Evolutionary conservation across 176 grass and related monocot species (phyloP).

Genomic region (Leersia perrieri): DNA sequence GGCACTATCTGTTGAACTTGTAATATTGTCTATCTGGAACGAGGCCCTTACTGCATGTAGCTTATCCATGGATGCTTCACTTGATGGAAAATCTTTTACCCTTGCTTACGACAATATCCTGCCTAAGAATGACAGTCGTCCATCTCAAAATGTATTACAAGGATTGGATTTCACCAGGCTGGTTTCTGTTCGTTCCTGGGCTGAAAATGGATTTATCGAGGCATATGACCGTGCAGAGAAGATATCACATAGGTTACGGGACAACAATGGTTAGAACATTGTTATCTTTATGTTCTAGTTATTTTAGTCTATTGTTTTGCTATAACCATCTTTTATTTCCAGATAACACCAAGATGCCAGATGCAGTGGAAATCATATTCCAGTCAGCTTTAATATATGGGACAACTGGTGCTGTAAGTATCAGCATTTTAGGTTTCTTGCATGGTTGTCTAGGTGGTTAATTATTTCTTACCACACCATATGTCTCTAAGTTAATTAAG

Average conservation of each 20-base stretch:
- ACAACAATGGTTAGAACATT: slow-evolving; percentile 44
- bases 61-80: slow-evolving; percentile 33
- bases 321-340: slow-evolving; percentile 17
- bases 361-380: slow-evolving; percentile 73
- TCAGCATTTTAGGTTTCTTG: not conserved
- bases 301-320: not conserved
- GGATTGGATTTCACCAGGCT: slow-evolving; percentile 49
- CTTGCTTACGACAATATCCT: slow-evolving; percentile 16
- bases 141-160: slow-evolving; percentile 25
- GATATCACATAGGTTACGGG: slow-evolving; percentile 50
- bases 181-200: slow-evolving; percentile 46
- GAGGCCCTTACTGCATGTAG: slow-evolving; percentile 49
- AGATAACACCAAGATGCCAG: slow-evolving; percentile 73
- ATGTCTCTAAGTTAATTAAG: no score
- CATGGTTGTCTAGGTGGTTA: slow-evolving; percentile 1
- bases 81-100: slow-evolving; percentile 19
- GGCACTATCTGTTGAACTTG: slow-evolving; percentile 63
- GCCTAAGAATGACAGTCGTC: slow-evolving; percentile 9
- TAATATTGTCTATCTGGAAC: slow-evolving; percentile 66
- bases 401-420: slow-evolving; percentile 62
- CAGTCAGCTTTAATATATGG: slow-evolving; percentile 63
- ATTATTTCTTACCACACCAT: not conserved
- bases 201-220: slow-evolving; percentile 62
- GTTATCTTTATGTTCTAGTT: not conserved
- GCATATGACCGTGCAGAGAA: slow-evolving; percentile 70